Evolutionary conservation across 2,329 filamentous ascomycete genomes (phyloP).

Genomic region (Scleromitrula shiraiana): DNA sequence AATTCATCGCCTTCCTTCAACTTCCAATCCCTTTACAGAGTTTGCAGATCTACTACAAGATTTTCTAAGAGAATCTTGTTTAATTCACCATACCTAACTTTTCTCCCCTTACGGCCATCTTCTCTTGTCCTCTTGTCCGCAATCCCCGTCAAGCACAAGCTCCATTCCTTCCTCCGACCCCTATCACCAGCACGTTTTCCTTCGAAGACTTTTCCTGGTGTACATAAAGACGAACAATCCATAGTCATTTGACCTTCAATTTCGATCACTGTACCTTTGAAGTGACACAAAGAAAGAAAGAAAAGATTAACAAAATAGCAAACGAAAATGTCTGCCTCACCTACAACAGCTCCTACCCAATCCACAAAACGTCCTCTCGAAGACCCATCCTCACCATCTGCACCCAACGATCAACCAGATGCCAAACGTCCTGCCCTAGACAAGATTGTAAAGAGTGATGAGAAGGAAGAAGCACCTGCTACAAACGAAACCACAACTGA

Average conservation of each 20-base stretch:
- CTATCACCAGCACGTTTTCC: constrained; percentile 84
- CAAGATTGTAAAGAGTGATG: constrained; percentile 70
- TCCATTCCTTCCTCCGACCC: constrained; percentile 29
- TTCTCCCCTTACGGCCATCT: constrained; percentile 28
- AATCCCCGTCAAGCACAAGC: constrained; percentile 28
- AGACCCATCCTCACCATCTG: constrained; percentile 91
- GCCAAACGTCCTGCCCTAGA: constrained; percentile 95
- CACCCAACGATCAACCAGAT: constrained; percentile 86
- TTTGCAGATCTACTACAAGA: constrained; percentile 19
- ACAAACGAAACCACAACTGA: constrained; percentile 26
- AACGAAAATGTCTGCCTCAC: constrained; percentile 65
- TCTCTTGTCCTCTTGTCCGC: constrained; percentile 30
- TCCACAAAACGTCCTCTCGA: constrained; percentile 88
- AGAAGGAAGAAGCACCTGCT: constrained; percentile 35
- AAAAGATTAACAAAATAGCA: constrained; percentile 31
- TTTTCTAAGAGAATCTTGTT: constrained; percentile 8
- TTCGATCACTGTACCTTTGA: constrained; percentile 33
- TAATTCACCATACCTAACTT: constrained; percentile 23
- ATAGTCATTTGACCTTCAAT: constrained; percentile 41
- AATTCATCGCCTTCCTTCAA: constrained; percentile 13
- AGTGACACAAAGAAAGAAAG: constrained; percentile 1
- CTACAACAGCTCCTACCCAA: constrained; percentile 53
- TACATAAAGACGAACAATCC: constrained; percentile 61
- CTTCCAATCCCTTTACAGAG: constrained; percentile 28
- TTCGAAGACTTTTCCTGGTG: constrained; percentile 77